Conservation (phyloP, 441 rosid species). For the Macaranga tanarius region DNA sequence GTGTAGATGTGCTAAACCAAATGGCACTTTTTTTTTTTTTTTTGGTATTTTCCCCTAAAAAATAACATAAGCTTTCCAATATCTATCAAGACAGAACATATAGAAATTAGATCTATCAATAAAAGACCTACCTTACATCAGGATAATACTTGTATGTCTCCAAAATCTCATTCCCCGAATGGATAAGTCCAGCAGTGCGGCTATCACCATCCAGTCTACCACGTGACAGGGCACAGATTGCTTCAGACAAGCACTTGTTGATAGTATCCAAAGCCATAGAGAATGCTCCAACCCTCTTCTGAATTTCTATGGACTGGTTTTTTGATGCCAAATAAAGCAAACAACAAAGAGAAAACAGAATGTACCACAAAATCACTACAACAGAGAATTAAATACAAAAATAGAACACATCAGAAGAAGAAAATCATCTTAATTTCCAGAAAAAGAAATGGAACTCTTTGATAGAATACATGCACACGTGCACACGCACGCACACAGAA, state of each 20-base stretch:
- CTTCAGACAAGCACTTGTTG: conserved; percentile 87
- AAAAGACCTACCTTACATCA: conserved; percentile 60
- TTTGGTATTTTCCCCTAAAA: neutral
- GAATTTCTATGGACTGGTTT: conserved; percentile 81
- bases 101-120: neutral
- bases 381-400: conserved; percentile 1
- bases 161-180: conserved; percentile 81
- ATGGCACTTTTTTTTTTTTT: too few relatives aligned
- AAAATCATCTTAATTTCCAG: conserved; percentile 8
- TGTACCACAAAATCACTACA: neutral
- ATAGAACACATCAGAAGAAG: neutral
- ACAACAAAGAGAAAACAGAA: conserved; percentile 17
- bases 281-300: conserved; percentile 89
- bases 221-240: conserved; percentile 74
- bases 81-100: neutral
- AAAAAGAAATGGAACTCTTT: neutral
- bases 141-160: conserved; percentile 86
- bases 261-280: conserved; percentile 82
- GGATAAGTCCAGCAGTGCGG: conserved; percentile 74
- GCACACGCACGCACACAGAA: neutral
- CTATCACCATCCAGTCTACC: conserved; percentile 94
- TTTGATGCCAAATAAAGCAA: conserved; percentile 13
- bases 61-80: neutral
- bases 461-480: neutral
- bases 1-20: too few relatives aligned